Base-by-base conservation (phyloP, 1,284 basidiomycete genomes). In the Ganoderma boninense region DNA sequence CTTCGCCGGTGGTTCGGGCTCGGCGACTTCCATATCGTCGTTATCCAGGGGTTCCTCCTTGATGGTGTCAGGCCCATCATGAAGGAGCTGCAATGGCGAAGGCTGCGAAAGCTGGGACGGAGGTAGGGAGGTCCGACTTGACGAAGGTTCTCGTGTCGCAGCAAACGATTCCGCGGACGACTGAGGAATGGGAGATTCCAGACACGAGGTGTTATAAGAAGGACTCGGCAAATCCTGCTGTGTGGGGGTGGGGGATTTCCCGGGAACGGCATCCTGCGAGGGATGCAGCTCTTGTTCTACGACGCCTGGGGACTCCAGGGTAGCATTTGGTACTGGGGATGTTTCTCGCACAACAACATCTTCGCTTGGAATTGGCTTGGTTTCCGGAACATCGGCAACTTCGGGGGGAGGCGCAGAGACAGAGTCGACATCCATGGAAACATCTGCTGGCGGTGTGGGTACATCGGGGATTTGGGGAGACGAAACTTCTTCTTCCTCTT, bases 371-470 rank as follows among this genome's bases (percentile, higher is more conserved):
- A 43, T 49, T 64, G 40, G 29, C 4, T 65, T 38, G n/a, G 57
- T 44, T 20, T 61, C 40, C 52, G 40, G 20, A 18, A 40, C 42
- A 16, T 46, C 54, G 6, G 46, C 42, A 10, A 29, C 32, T 10
- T 66, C 59, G 7, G 29, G 42, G 11, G 65, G 52, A 8, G 23
- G 62, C 14, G 44, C 35, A 5, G 69, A 59, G 6, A n/a, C 42
- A 23, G 54, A 32, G 40, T 74, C 76, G 11, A 74, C 73, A 1
- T 76, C 77, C 75, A 77, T 76, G 4, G 49, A 67, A 29, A 61
- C 73, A 2, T 71, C 73, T 0, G 44, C 49, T 16, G 65, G 52
- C 29, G 49, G n/a, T 57, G 44, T 23, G 64, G 20, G 14, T 62
- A 60, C 1, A 16, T 40, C 20, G 14, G 16, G 11, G 29, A 52